Evolutionary conservation across 441 rosid species (phyloP), one percentile per base, ranked within the genome.

Genomic region (Erodium trifolium): DNA sequence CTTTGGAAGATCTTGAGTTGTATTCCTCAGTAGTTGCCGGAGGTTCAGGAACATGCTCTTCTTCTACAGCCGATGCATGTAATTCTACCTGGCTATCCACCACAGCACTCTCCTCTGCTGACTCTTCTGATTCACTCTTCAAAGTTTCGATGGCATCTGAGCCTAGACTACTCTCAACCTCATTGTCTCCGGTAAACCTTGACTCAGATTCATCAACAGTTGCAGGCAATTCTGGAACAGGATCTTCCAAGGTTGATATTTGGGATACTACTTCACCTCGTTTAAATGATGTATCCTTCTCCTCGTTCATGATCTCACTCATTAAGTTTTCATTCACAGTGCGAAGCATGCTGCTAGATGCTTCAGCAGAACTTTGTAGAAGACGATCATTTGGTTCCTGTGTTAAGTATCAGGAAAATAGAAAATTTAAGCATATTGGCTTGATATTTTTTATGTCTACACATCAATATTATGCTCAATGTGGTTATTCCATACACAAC

Each of bases 341-440:
- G 29, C n/a, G 34, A 34, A 53, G 31, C 3, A 37, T 39, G 34
- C 12, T 68, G 34, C 12, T 68, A 72, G 63, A 67, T 65, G 67
- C 68, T 43, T 67, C 49, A 12, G 69, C 27, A 16, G 75, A 71
- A 14, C 57, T 60, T 68, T 73, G 78, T 39, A 35, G 64, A 69
- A 68, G 65, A 63, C 55, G 53, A 71, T 76, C 43, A 49, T 70
- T 45, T 18, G 65, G 67, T 67, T 67, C 75, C 29, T 66, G 70
- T 69, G 55, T 49, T 66, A 35, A 31, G 68, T 51, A 74, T 74
- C 73, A 71, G 55, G 70, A 57, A 57, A 57, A 57, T 8, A 17
- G 63, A 0, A 55, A 2, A 59, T 18, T 59, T 59, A 59, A 59
- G 31, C 63, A 59, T 59, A 19, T 23, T 19, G 64, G 34, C 5